Evolutionary conservation across 2,329 filamentous ascomycete genomes (phyloP).

Genomic region (Diaporthe ampelina): DNA sequence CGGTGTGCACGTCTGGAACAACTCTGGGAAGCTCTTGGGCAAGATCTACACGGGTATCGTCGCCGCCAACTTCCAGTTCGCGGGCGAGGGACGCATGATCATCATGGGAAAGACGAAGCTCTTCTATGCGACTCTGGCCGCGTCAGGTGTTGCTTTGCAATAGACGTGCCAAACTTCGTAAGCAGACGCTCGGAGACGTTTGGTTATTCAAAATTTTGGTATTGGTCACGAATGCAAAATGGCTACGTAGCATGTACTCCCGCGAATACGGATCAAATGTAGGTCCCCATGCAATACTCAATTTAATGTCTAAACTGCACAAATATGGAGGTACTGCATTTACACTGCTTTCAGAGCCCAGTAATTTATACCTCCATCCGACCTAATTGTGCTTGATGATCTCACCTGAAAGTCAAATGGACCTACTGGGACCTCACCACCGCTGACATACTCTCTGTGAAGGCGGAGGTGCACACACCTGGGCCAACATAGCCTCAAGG

Average conservation of each 20-base stretch:
- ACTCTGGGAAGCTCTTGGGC: slow-evolving; percentile 61
- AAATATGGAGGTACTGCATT: neutral
- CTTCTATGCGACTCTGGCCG: slow-evolving; percentile 50
- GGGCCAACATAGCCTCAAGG: no score
- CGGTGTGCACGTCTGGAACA: slow-evolving; percentile 64
- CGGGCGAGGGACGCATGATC: slow-evolving; percentile 53
- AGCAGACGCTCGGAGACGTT: fast-evolving
- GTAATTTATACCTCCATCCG: neutral
- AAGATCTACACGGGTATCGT: slow-evolving; percentile 67
- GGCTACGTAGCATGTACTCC: neutral
- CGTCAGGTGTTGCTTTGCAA: slow-evolving; percentile 35
- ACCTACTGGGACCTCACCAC: no score
- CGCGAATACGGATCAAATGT: neutral
- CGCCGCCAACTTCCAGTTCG: slow-evolving; percentile 62
- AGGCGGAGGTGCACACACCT: no score
- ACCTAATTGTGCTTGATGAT: neutral
- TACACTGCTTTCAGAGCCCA: neutral
- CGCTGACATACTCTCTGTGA: no score
- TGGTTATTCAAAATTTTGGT: neutral
- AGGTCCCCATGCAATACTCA: neutral
- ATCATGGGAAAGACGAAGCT: slow-evolving; percentile 53
- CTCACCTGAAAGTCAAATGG: no score
- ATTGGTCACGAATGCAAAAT: neutral
- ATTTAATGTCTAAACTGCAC: neutral
- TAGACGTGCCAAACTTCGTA: neutral